phyloP scores from a whole-genome alignment of 164 flowering plant species.

The Piper betle region DNA sequence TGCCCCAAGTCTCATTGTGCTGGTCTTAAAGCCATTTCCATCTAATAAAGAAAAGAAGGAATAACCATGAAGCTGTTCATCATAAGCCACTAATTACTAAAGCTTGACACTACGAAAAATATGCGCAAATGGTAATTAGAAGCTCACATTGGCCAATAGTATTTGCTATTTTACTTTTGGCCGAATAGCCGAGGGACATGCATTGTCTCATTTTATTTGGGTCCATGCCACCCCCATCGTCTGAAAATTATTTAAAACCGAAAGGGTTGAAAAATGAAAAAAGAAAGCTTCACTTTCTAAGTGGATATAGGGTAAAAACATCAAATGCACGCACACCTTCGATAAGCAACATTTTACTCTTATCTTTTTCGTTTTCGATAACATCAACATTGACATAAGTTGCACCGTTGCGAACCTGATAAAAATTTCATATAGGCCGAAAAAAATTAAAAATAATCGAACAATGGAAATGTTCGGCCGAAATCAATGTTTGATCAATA shows the following conservation, averaged over 20 bases:
- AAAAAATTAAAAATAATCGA: too few species aligned
- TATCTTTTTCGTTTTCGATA: slow-evolving; percentile 54
- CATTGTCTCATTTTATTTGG: slow-evolving; percentile 89
- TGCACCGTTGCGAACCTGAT: slow-evolving; percentile 68
- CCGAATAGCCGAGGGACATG: slow-evolving; percentile 96
- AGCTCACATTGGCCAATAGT: slow-evolving; percentile 90
- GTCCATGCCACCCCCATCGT: slow-evolving; percentile 84
- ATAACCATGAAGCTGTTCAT: neutral
- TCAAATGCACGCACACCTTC: slow-evolving; percentile 44
- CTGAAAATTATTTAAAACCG: slow-evolving; percentile 5
- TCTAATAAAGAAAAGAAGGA: slow-evolving; percentile 23
- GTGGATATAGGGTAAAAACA: neutral
- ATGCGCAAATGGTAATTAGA: neutral
- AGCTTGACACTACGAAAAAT: neutral
- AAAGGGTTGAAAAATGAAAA: neutral
- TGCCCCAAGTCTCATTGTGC: slow-evolving; percentile 98
- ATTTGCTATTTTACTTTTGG: slow-evolving; percentile 75
- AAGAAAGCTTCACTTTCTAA: too few species aligned
- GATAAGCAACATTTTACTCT: slow-evolving; percentile 58
- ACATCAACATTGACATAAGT: slow-evolving; percentile 62
- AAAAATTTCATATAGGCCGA: slow-evolving; percentile 16
- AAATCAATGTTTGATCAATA: too few species aligned
- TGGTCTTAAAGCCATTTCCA: slow-evolving; percentile 98
- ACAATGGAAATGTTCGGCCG: neutral
- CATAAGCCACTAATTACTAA: neutral